Conservation (phyloP, 2,329 filamentous ascomycete species). For the Tolypocladium album region DNA sequence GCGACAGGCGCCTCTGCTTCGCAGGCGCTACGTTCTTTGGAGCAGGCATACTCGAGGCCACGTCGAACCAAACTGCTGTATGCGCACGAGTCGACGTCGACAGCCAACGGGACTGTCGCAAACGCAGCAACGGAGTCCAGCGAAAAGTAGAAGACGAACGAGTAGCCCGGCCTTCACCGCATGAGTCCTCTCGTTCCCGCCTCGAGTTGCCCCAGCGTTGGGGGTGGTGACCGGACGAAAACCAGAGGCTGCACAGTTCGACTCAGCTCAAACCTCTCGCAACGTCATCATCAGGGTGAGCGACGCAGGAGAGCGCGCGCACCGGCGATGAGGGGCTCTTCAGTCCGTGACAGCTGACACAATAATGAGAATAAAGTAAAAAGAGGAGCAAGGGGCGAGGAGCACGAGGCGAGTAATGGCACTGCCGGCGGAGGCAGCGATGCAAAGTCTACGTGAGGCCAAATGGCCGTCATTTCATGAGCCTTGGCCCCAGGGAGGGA, state of each 20-base stretch:
- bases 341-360: neutral
- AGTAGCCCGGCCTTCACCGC: neutral
- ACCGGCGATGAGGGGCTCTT: neutral
- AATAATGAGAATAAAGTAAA: neutral
- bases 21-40: conserved; percentile 20
- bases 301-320: neutral
- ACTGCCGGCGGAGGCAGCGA: neutral
- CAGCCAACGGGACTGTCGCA: neutral
- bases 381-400: neutral
- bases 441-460: neutral
- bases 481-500: neutral
- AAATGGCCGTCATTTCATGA: neutral
- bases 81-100: neutral
- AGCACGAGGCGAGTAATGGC: neutral
- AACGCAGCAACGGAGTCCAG: neutral
- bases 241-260: neutral
- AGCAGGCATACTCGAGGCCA: conserved; percentile 21
- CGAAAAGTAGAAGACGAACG: neutral
- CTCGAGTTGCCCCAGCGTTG: neutral
- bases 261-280: neutral
- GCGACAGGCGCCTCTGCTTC: conserved; percentile 65
- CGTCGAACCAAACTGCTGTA: neutral
- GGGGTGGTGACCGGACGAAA: neutral
- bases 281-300: neutral
- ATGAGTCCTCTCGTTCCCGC: neutral